Percentiles rank a stretch among this genome's conserved stretches.
Evolutionary conservation across 225 moss, liverwort and hornwort genomes (phyloP).

Genomic region (Rhytidiadelphus loreus): DNA sequence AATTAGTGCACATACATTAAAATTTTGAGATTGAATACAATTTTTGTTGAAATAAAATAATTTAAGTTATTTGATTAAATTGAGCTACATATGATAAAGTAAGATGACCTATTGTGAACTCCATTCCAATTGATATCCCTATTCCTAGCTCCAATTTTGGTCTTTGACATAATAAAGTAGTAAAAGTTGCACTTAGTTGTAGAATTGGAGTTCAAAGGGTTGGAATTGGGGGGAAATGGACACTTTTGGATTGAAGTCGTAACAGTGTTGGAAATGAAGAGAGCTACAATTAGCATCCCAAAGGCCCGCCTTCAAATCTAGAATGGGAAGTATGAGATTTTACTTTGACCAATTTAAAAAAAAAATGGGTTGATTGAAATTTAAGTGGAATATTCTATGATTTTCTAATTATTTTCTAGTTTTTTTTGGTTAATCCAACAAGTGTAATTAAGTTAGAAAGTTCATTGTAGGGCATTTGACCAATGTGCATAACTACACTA

Average conservation of each 20-base stretch:
- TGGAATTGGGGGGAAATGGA: no score
- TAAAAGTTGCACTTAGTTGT: not conserved
- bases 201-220: no score
- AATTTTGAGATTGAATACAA: no score
- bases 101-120: not conserved
- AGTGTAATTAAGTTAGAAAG: no score
- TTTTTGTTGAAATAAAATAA: not conserved
- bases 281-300: not conserved
- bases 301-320: no score
- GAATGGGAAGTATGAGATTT: no score
- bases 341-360: no score
- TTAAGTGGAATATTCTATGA: rapidly evolving
- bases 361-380: no score
- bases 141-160: rapidly evolving
- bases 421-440: no score
- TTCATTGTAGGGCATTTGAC: no score
- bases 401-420: not conserved
- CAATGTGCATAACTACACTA: not conserved
- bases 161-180: not conserved
- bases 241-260: not conserved
- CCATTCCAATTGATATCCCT: not conserved
- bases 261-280: not conserved
- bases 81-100: no score
- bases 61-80: not conserved
- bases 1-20: no score